phyloP scores from a whole-genome alignment of 306 rosid genomes.

The Inga laurina region DNA sequence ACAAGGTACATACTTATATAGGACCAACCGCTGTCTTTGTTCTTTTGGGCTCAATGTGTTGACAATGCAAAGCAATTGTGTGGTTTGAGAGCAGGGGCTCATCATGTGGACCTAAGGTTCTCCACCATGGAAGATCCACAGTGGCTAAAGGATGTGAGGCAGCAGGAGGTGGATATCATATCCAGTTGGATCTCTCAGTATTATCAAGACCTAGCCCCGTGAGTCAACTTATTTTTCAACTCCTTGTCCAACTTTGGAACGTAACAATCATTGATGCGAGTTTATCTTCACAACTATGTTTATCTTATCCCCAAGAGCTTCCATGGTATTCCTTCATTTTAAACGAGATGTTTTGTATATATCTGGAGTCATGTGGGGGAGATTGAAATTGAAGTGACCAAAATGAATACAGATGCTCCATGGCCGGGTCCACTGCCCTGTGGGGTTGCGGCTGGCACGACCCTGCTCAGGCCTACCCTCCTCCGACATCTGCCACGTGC shows the following conservation, averaged over 20 bases:
- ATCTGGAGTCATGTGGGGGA: neutral
- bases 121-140: constrained; percentile 66
- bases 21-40: neutral
- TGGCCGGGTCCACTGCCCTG: neutral
- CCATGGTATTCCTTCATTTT: neutral
- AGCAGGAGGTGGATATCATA: constrained; percentile 59
- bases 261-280: neutral
- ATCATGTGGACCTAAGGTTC: constrained; percentile 83
- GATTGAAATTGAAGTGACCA: neutral
- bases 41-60: neutral
- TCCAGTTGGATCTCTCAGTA: constrained; percentile 64
- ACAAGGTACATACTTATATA: constrained; percentile 45
- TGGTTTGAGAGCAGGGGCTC: constrained; percentile 68
- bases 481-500: constrained; percentile 27
- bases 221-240: neutral
- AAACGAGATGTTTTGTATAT: neutral
- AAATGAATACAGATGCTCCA: neutral
- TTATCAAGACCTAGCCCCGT: constrained; percentile 40
- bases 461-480: neutral
- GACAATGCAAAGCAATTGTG: neutral
- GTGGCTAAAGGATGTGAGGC: constrained; percentile 77
- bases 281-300: neutral
- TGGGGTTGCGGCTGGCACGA: neutral
- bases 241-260: neutral
- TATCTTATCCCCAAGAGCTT: neutral